phyloP scores from a whole-genome alignment of 2,329 filamentous ascomycete species.

The Pyrenochaeta sp. region DNA sequence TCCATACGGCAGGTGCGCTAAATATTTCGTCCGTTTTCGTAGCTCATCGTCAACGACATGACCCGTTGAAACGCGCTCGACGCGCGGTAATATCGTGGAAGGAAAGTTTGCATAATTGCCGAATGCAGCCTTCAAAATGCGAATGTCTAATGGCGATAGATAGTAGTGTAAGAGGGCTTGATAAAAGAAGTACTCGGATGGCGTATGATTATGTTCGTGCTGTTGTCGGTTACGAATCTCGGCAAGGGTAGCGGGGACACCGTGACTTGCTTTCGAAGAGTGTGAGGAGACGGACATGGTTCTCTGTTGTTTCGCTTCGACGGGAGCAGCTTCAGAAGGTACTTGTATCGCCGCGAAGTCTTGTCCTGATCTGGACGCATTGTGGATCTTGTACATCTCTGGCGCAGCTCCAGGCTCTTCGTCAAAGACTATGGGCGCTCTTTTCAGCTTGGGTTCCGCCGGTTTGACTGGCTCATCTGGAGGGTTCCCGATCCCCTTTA shows the following conservation, averaged over 20 bases:
- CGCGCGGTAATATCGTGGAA: slow-evolving; percentile 82
- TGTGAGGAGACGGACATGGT: slow-evolving; percentile 44
- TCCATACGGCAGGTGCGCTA: slow-evolving; percentile 86
- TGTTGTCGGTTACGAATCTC: slow-evolving; percentile 56
- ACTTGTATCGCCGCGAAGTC: slow-evolving; percentile 39
- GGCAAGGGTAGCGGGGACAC: slow-evolving; percentile 54
- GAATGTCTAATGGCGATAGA: slow-evolving; percentile 87
- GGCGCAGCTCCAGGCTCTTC: slow-evolving; percentile 56
- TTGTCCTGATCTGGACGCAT: slow-evolving; percentile 56
- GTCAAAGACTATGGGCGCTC: slow-evolving; percentile 60
- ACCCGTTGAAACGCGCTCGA: slow-evolving; percentile 88
- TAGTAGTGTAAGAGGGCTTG: slow-evolving; percentile 88
- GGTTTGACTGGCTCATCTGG: slow-evolving; percentile 63
- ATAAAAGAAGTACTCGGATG: slow-evolving; percentile 82
- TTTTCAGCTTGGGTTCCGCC: slow-evolving; percentile 57
- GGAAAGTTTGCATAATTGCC: slow-evolving; percentile 84
- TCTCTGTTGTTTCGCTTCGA: slow-evolving; percentile 19
- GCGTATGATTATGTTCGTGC: slow-evolving; percentile 55
- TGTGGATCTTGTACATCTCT: slow-evolving; percentile 61
- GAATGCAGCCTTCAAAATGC: slow-evolving; percentile 89
- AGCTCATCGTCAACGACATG: slow-evolving; percentile 87
- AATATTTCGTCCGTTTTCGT: slow-evolving; percentile 84
- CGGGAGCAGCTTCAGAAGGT: slow-evolving; percentile 10
- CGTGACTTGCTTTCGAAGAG: slow-evolving; percentile 39
- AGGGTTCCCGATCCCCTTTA: slow-evolving; percentile 72